Percentiles rank a stretch among this genome's conserved stretches.
Conservation (phyloP, 306 rosid genomes). For the Prunus campanulata region DNA sequence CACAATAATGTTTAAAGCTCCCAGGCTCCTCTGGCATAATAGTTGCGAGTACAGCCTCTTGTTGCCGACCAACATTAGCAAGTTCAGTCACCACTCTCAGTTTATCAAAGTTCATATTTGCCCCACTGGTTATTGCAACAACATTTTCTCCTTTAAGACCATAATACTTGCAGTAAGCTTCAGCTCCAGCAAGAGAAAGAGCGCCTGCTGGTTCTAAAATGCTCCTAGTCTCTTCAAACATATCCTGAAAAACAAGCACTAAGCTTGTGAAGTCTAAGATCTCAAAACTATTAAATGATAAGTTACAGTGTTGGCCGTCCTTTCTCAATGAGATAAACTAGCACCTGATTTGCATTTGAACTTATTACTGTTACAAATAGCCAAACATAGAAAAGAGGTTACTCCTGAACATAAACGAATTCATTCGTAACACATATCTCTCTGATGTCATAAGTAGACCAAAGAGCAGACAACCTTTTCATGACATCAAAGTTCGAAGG, state of each 20-base stretch:
- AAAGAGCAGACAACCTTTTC: not conserved
- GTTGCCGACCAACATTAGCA: conserved; percentile 91
- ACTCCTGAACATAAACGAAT: not conserved
- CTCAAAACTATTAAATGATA: not conserved
- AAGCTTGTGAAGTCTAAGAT: conserved; percentile 9
- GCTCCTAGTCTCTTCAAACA: conserved; percentile 97
- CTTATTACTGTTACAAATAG: not conserved
- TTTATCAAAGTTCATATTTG: conserved; percentile 97
- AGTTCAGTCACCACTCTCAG: conserved; percentile 86
- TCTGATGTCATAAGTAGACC: not conserved
- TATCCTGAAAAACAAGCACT: conserved; percentile 61
- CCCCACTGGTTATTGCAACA: conserved; percentile 89
- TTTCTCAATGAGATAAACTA: not conserved
- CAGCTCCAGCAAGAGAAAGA: conserved; percentile 97
- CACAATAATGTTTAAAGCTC: conserved; percentile 76
- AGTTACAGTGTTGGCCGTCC: not conserved
- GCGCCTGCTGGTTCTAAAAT: conserved; percentile 98
- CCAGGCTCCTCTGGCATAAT: conserved; percentile 78
- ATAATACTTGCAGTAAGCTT: conserved; percentile 94
- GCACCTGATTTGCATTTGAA: not conserved
- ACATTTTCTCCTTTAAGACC: conserved; percentile 79
- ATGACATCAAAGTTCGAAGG: not conserved
- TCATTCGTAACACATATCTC: not conserved
- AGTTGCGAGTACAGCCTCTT: conserved; percentile 88
- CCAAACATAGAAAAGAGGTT: not conserved